Evolutionary conservation across 1,139 yeast species (phyloP).

Genomic region (Diutina rugosa): DNA sequence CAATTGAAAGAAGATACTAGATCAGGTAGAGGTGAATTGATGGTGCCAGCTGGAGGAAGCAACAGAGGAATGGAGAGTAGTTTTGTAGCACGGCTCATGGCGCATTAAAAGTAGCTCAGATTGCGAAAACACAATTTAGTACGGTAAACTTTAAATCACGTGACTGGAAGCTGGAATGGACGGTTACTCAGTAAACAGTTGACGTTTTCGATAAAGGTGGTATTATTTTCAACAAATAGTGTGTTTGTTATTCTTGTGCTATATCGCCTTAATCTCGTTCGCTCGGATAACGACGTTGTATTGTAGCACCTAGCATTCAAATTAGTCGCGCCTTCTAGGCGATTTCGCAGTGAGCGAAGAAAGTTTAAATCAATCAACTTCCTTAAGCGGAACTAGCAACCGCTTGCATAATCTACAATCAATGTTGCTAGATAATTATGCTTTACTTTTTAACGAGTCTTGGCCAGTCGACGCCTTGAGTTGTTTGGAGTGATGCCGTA

Average conservation of each 20-base stretch:
- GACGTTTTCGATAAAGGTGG: no score
- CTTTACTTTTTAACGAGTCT: not conserved
- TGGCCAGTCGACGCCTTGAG: not conserved
- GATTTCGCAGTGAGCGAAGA: not conserved
- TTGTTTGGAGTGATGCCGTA: not conserved
- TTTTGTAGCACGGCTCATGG: not conserved
- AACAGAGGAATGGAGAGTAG: not conserved
- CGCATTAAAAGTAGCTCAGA: not conserved
- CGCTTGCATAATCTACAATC: not conserved
- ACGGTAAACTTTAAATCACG: not conserved
- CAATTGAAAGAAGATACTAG: not conserved
- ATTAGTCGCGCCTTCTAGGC: no score
- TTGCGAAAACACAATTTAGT: no score
- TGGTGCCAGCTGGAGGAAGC: not conserved
- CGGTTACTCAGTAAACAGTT: no score
- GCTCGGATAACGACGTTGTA: not conserved
- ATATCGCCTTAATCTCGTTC: no score
- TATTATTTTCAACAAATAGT: no score
- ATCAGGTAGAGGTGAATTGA: not conserved
- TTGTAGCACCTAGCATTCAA: not conserved
- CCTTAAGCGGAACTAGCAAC: not conserved
- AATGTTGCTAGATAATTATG: not conserved
- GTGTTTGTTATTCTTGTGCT: no score
- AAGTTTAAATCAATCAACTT: not conserved
- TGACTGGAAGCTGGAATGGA: not conserved